Evolutionary conservation across 768 basidiomycete genomes (phyloP).

Genomic region (Sutorius australiensis): DNA sequence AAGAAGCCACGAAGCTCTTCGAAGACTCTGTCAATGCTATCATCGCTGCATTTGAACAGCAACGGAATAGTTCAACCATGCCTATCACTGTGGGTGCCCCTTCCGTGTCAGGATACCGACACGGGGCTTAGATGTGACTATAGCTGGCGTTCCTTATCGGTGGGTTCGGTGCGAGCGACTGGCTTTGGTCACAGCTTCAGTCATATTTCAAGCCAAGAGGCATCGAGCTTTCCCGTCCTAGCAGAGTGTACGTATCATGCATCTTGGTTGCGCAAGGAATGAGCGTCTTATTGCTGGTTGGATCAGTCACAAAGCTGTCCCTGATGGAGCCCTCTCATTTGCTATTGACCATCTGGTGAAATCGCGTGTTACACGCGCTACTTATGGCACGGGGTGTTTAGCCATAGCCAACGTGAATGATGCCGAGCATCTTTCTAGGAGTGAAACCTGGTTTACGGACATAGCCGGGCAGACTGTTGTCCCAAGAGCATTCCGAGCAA

Average conservation of each 20-base stretch:
- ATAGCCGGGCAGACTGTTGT: not conserved
- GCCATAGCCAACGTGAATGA: not conserved
- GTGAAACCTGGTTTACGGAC: not conserved
- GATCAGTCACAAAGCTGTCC: slow-evolving; percentile 41
- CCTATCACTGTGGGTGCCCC: slow-evolving; percentile 28
- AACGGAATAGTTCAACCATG: slow-evolving; percentile 17
- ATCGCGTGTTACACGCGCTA: slow-evolving; percentile 24
- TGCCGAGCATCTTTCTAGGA: slow-evolving; percentile 11
- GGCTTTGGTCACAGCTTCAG: slow-evolving; percentile 39
- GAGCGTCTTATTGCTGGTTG: not conserved
- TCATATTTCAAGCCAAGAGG: slow-evolving; percentile 31
- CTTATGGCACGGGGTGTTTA: slow-evolving; percentile 46
- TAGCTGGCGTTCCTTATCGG: slow-evolving; percentile 43
- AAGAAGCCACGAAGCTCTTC: slow-evolving; percentile 38
- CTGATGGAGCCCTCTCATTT: slow-evolving; percentile 42
- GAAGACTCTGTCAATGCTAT: slow-evolving; percentile 37
- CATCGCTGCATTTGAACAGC: slow-evolving; percentile 30
- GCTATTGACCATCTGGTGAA: slow-evolving; percentile 42
- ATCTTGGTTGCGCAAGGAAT: not conserved
- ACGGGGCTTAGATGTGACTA: not conserved
- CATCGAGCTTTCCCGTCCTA: slow-evolving; percentile 43
- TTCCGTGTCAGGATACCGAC: not conserved
- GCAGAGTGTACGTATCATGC: slow-evolving; percentile 40
- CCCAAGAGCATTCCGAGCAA: slow-evolving; percentile 2
- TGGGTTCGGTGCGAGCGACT: slow-evolving; percentile 48